Evolutionary conservation across 306 rosid species (phyloP).

Genomic region (Ziziphus jujuba): DNA sequence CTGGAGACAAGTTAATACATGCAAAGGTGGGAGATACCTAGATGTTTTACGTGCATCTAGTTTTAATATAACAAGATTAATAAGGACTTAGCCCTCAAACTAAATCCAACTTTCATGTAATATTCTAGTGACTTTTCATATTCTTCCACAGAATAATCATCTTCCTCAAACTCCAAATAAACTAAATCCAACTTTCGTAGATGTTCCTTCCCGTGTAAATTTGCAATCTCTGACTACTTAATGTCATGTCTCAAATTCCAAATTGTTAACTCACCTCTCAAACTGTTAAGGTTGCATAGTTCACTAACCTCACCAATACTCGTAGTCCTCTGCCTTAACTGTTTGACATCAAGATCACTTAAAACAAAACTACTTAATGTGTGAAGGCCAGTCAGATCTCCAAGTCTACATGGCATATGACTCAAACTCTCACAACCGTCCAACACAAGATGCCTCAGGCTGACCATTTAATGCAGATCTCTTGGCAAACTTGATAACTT

Average conservation of each 20-base stretch:
- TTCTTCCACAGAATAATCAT: neutral
- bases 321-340: too few relatives aligned
- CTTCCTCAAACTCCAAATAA: neutral
- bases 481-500: neutral
- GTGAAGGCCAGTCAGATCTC: neutral
- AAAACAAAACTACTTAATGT: neutral
- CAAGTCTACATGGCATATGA: neutral
- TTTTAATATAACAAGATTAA: neutral
- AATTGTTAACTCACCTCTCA: neutral
- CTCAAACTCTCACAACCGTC: neutral
- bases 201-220: too few relatives aligned
- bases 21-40: neutral
- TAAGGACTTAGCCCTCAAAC: neutral
- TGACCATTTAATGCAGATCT: neutral
- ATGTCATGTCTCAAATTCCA: neutral
- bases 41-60: neutral
- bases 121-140: neutral
- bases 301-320: neutral
- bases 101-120: neutral
- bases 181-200: neutral
- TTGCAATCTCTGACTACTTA: neutral
- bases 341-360: neutral
- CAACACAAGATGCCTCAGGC: neutral
- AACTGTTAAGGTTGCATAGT: neutral
- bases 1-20: neutral